A percentile compares a stretch with the other conserved stretches of the same genome.
These are phyloP conservation scores for Megacollybia marginata DNA, from an alignment of 768 basidiomycete genomes.

Conservation along the genomic window DNA sequence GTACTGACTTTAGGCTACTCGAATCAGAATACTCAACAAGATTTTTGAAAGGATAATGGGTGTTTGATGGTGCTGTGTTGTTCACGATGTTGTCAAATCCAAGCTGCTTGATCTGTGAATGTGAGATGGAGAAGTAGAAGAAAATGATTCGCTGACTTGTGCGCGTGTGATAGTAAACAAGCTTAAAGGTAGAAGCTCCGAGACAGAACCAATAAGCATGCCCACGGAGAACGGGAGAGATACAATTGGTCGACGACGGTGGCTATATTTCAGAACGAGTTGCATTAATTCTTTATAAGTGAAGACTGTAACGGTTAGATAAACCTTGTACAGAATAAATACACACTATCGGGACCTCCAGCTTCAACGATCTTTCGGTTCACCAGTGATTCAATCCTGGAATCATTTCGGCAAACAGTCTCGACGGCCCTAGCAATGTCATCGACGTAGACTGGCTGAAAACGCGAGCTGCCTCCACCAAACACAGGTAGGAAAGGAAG, in stretches of 20 bases:
- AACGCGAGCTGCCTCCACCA: slow-evolving; percentile 55
- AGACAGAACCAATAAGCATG: slow-evolving; percentile 52
- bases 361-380: slow-evolving; percentile 45
- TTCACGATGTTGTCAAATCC: slow-evolving; percentile 50
- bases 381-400: slow-evolving; percentile 32
- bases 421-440: slow-evolving; percentile 61
- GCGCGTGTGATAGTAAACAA: slow-evolving; percentile 63
- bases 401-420: slow-evolving; percentile 41
- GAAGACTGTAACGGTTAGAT: slow-evolving; percentile 35
- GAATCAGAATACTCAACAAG: slow-evolving; percentile 27
- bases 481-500: slow-evolving; percentile 75
- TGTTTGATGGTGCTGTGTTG: slow-evolving; percentile 14
- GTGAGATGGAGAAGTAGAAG: neutral
- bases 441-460: slow-evolving; percentile 69
- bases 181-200: slow-evolving; percentile 57
- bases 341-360: slow-evolving; percentile 29
- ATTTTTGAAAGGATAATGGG: slow-evolving; percentile 27
- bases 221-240: slow-evolving; percentile 60
- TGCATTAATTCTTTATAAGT: slow-evolving; percentile 65
- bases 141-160: slow-evolving; percentile 40
- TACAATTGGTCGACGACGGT: slow-evolving; percentile 48
- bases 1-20: slow-evolving; percentile 36
- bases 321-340: neutral
- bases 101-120: slow-evolving; percentile 52
- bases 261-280: slow-evolving; percentile 47